These are phyloP conservation scores for Globisporangium irregulare DNA, from an alignment of 352 stramenopile species.

Conservation along the genomic window DNA sequence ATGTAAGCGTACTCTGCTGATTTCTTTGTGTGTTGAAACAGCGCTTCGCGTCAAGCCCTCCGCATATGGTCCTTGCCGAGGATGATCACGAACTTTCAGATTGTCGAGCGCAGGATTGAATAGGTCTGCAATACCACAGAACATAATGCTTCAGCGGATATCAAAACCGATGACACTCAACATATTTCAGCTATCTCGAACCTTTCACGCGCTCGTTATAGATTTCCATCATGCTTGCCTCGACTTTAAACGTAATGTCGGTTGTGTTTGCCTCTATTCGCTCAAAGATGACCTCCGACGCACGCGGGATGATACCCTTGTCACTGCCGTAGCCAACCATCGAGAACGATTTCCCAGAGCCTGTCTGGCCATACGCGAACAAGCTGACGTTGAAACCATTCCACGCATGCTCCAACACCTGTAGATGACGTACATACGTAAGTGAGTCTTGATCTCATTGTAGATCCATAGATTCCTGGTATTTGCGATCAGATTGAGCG, in stretches of 20 bases:
- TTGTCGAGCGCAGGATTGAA: conserved; percentile 84
- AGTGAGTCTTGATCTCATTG: background rate
- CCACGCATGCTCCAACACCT: conserved; percentile 87
- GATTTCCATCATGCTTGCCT: conserved; percentile 90
- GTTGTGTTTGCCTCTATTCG: conserved; percentile 54
- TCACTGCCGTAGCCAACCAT: conserved; percentile 85
- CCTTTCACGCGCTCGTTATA: conserved; percentile 89
- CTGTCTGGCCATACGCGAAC: conserved; percentile 88
- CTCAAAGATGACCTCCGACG: conserved; percentile 82
- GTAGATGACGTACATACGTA: background rate
- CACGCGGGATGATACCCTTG: conserved; percentile 82
- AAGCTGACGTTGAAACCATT: conserved; percentile 89
- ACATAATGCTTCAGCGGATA: background rate
- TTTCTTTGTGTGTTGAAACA: conserved; percentile 81
- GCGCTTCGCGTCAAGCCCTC: conserved; percentile 76
- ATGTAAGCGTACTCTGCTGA: conserved; percentile 39
- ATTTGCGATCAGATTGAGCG: background rate
- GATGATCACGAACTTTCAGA: conserved; percentile 87
- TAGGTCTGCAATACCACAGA: conserved; percentile 38
- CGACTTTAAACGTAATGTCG: conserved; percentile 74
- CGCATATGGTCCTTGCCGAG: conserved; percentile 80
- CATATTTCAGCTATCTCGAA: conserved; percentile 5
- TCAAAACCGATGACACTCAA: background rate
- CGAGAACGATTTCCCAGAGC: conserved; percentile 81
- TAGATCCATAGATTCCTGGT: background rate